Evolutionary conservation across 352 stramenopile genomes (phyloP).

Genomic region (Aphanomyces stellatus): DNA sequence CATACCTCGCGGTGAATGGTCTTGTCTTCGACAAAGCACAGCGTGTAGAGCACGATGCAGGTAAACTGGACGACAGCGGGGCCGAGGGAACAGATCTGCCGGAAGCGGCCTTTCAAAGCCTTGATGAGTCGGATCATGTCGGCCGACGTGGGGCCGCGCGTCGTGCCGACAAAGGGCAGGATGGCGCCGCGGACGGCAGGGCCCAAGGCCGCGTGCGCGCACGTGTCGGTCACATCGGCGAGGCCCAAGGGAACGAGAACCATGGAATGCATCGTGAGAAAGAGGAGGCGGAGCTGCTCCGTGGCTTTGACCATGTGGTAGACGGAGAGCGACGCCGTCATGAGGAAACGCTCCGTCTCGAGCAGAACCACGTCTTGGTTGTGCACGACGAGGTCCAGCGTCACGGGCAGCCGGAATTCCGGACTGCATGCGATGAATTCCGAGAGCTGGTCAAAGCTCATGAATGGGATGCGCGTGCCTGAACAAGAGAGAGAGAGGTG

Average conservation of each 20-base stretch:
- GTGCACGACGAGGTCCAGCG: slow-evolving; percentile 6
- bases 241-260: neutral
- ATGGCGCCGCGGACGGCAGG: neutral
- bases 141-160: neutral
- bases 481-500: neutral
- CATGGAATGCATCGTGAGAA: neutral
- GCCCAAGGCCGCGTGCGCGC: neutral
- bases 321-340: slow-evolving; percentile 8
- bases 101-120: neutral
- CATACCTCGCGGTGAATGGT: slow-evolving; percentile 13
- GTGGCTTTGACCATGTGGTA: slow-evolving; percentile 18
- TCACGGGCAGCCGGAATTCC: slow-evolving; percentile 13
- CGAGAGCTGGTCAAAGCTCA: slow-evolving; percentile 11
- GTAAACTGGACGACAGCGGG: neutral
- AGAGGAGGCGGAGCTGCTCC: slow-evolving; percentile 5
- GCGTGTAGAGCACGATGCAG: slow-evolving; percentile 4
- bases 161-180: slow-evolving; percentile 4
- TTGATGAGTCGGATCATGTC: slow-evolving; percentile 9
- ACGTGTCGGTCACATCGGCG: slow-evolving; percentile 6
- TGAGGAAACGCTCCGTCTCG: slow-evolving; percentile 1
- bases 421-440: slow-evolving; percentile 13
- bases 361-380: slow-evolving; percentile 2
- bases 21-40: slow-evolving; percentile 12
- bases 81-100: neutral
- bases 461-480: slow-evolving; percentile 14